Conservation (phyloP, 2,329 filamentous ascomycete genomes). For the Monilinia polystroma region DNA sequence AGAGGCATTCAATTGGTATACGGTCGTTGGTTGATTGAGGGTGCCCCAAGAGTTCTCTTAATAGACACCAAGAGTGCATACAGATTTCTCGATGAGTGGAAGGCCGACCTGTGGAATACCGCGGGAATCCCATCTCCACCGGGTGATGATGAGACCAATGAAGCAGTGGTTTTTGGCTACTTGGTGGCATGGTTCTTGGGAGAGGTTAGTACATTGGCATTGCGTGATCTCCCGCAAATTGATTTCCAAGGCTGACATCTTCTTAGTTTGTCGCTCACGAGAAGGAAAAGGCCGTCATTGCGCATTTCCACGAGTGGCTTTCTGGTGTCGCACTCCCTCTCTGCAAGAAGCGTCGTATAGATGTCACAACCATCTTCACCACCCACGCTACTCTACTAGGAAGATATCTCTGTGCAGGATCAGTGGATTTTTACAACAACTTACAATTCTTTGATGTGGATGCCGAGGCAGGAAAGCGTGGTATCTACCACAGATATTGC, state of each 20-base stretch:
- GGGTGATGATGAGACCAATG: constrained; percentile 91
- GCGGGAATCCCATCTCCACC: constrained; percentile 92
- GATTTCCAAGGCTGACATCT: constrained; percentile 24
- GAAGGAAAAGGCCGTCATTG: constrained; percentile 87
- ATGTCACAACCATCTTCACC: constrained; percentile 97
- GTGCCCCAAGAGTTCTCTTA: constrained; percentile 86
- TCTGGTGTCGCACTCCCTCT: constrained; percentile 90
- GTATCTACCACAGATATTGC: constrained; percentile 98
- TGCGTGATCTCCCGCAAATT: neutral
- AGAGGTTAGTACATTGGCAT: constrained; percentile 61
- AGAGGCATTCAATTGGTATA: constrained; percentile 88
- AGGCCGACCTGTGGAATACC: constrained; percentile 88
- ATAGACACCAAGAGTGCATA: constrained; percentile 96
- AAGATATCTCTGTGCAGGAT: constrained; percentile 93
- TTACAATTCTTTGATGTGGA: constrained; percentile 96
- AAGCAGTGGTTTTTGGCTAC: constrained; percentile 96
- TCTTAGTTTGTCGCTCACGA: constrained; percentile 87
- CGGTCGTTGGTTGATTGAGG: constrained; percentile 96
- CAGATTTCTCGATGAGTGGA: constrained; percentile 92
- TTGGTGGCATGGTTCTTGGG: constrained; percentile 97
- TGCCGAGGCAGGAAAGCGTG: constrained; percentile 92
- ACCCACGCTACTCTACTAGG: constrained; percentile 95
- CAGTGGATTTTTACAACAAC: constrained; percentile 99
- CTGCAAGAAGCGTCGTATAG: constrained; percentile 90
- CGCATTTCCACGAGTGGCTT: constrained; percentile 98